phyloP scores from a whole-genome alignment of 177 flowering plant species.

The Telopea speciosissima region DNA sequence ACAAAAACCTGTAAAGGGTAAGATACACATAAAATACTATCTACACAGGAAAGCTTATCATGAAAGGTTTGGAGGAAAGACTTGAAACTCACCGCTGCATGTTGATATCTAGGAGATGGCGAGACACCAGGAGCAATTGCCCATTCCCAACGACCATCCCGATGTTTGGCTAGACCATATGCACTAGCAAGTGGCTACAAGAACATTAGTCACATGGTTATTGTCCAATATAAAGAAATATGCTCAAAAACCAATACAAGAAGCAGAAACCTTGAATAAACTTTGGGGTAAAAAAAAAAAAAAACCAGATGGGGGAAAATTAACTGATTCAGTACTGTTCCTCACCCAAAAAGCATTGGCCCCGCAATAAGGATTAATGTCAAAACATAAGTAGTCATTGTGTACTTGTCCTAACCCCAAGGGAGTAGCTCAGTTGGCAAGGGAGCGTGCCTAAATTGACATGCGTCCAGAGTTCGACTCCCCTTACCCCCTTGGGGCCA shows the following conservation, averaged over 20 bases:
- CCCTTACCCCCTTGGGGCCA: no score
- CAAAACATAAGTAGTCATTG: background rate
- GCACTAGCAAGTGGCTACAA: slow-evolving; percentile 95
- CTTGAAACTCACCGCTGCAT: slow-evolving; percentile 80
- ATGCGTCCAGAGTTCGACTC: no score
- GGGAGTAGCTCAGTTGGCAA: no score
- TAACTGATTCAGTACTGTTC: no score
- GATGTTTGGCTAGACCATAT: slow-evolving; percentile 98
- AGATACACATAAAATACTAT: background rate
- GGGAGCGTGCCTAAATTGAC: no score
- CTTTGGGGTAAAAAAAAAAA: background rate
- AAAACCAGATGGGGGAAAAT: no score
- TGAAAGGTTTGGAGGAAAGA: background rate
- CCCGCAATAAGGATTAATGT: background rate
- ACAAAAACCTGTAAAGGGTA: slow-evolving; percentile 76
- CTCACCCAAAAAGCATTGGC: no score
- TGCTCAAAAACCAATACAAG: background rate
- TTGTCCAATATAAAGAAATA: background rate
- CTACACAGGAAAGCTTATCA: background rate
- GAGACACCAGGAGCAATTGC: slow-evolving; percentile 99
- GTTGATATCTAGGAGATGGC: slow-evolving; percentile 98
- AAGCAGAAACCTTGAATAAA: background rate
- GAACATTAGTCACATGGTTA: background rate
- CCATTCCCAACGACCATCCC: slow-evolving; percentile 99
- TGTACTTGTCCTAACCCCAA: background rate